Percentiles rank a stretch among this genome's conserved stretches.
Evolutionary conservation across 2,329 filamentous ascomycete genomes (phyloP).

Genomic region (Sclerotinia subarctica): DNA sequence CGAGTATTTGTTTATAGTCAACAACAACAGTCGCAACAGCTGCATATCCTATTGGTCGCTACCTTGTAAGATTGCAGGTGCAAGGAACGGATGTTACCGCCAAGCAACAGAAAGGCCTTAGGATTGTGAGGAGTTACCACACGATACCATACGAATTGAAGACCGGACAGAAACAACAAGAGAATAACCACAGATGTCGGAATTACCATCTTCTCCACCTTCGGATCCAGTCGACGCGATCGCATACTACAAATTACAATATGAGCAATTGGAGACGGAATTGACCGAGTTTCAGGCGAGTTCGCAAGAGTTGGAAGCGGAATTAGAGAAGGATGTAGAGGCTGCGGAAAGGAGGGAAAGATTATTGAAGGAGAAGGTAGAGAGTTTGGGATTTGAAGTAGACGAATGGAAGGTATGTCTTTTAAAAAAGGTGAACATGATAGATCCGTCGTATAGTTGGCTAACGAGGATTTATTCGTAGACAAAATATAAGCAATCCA

Average conservation of each 20-base stretch:
- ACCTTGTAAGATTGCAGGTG: conserved; percentile 3
- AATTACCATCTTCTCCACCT: conserved; percentile 61
- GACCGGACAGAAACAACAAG: conserved; percentile 16
- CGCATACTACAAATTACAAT: conserved; percentile 93
- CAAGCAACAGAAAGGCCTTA: conserved; percentile 14
- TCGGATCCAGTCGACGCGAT: conserved; percentile 70
- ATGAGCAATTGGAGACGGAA: conserved; percentile 87
- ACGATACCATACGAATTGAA: conserved; percentile 12
- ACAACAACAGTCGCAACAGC: conserved; percentile 8
- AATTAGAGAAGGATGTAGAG: conserved; percentile 94
- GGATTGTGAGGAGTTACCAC: conserved; percentile 20
- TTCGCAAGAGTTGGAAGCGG: conserved; percentile 88
- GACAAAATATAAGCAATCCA: conserved; percentile 96
- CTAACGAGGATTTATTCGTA: conserved; percentile 41
- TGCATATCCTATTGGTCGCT: background rate
- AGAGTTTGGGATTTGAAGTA: conserved; percentile 80
- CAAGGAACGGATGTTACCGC: conserved; percentile 21
- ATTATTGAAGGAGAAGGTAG: conserved; percentile 79
- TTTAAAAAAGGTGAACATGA: conserved; percentile 14
- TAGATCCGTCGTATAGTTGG: conserved; percentile 17
- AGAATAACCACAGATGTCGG: conserved; percentile 38
- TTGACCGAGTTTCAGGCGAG: conserved; percentile 91
- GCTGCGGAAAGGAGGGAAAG: conserved; percentile 91
- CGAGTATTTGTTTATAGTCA: conserved; percentile 13
- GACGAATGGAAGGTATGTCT: conserved; percentile 92